Evolutionary conservation across 2,329 filamentous ascomycete genomes (phyloP).

Genomic region (Trichoderma arundinaceum): DNA sequence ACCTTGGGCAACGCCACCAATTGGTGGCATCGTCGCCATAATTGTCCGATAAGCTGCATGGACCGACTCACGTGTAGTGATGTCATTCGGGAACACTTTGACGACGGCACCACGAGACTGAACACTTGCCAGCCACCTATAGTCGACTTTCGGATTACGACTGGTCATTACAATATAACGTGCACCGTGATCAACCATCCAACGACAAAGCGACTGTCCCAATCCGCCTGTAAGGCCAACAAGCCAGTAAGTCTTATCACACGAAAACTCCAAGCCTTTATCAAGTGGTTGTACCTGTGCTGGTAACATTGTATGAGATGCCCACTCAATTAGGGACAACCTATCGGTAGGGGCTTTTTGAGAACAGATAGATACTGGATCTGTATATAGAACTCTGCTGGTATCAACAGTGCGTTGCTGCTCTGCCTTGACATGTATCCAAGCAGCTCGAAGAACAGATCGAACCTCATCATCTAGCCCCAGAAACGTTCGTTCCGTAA

Average conservation of each 20-base stretch:
- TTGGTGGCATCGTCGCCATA: background rate
- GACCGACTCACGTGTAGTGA: background rate
- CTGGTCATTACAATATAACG: constrained; percentile 47
- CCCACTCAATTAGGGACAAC: no score
- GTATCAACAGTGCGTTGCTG: no score
- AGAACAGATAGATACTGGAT: no score
- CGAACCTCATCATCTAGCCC: no score
- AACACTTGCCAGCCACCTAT: background rate
- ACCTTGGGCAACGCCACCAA: constrained; percentile 2
- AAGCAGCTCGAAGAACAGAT: no score
- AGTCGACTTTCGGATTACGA: constrained; percentile 34
- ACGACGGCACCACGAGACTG: background rate
- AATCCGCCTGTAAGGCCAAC: constrained; percentile 43
- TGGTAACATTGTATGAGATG: background rate
- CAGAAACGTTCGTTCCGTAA: no score
- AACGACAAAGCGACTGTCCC: constrained; percentile 47
- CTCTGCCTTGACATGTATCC: no score
- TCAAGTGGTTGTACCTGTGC: background rate
- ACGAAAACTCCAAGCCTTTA: constrained; percentile 30
- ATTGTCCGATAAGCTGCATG: constrained; percentile 44
- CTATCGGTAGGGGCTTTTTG: no score
- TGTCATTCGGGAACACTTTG: background rate
- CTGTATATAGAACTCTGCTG: no score
- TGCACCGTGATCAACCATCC: constrained; percentile 49
- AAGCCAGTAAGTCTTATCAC: constrained; percentile 43